Conservation (phyloP, 192 early-diverging fungal genomes). For the Pilaira anomala region DNA sequence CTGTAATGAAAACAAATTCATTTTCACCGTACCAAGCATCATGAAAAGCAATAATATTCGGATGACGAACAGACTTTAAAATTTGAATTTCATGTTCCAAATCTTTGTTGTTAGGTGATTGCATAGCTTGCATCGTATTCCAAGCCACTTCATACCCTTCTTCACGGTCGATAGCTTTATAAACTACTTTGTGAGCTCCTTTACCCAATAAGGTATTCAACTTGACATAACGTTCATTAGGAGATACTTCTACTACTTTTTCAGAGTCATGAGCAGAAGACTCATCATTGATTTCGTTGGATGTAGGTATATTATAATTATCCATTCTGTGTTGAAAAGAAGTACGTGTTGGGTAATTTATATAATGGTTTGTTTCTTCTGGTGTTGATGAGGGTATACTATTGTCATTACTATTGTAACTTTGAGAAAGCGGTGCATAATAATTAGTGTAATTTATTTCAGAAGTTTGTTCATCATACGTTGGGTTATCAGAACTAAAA, state of each 20-base stretch:
- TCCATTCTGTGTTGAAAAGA: constrained; percentile 10
- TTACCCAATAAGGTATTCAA: constrained; percentile 65
- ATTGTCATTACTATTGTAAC: constrained; percentile 13
- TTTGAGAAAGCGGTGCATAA: constrained; percentile 25
- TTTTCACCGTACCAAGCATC: constrained; percentile 62
- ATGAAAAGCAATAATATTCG: constrained; percentile 79
- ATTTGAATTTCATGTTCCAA: constrained; percentile 58
- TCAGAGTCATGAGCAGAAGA: constrained; percentile 48
- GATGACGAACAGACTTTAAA: constrained; percentile 72
- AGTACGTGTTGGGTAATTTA: constrained; percentile 5
- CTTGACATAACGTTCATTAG: constrained; percentile 55
- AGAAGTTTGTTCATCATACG: background rate
- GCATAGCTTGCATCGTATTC: constrained; percentile 64
- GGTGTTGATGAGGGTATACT: constrained; percentile 46
- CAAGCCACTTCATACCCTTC: constrained; percentile 89
- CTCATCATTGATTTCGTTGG: constrained; percentile 50
- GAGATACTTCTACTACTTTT: constrained; percentile 53
- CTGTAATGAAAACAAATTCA: constrained; percentile 81
- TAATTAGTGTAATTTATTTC: constrained; percentile 10
- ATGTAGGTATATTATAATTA: background rate
- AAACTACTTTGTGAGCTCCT: constrained; percentile 84
- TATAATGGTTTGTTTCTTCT: background rate
- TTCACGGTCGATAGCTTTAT: constrained; percentile 78
- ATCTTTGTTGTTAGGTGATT: constrained; percentile 34
- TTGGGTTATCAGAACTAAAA: no score